Evolutionary conservation across 495 filamentous ascomycete species (phyloP).

Genomic region (Echria macrotheca): DNA sequence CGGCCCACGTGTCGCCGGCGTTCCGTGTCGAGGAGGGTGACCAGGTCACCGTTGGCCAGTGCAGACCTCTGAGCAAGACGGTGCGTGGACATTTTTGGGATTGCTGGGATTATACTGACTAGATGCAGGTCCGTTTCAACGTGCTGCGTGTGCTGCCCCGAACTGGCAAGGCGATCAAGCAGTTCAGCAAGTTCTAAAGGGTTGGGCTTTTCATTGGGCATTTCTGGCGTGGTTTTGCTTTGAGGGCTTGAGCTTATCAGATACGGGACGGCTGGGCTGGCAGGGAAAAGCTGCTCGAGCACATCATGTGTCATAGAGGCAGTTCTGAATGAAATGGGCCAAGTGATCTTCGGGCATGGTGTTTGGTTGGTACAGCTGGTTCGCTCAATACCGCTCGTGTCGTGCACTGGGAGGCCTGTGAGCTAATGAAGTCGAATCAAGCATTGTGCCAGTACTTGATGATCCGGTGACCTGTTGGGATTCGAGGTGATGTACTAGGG

Average conservation of each 20-base stretch:
- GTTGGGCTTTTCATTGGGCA: constrained; percentile 39
- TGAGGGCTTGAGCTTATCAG: constrained; percentile 45
- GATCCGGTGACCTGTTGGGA: too few species aligned
- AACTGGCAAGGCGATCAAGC: constrained; percentile 95
- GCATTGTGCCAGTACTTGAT: too few species aligned
- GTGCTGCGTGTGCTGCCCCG: constrained; percentile 92
- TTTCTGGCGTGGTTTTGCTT: constrained; percentile 49
- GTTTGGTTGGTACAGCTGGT: not conserved
- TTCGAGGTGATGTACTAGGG: too few species aligned
- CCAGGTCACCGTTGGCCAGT: constrained; percentile 98
- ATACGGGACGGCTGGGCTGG: constrained; percentile 43
- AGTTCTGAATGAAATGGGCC: constrained; percentile 43
- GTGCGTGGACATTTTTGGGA: constrained; percentile 50
- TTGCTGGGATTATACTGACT: not conserved
- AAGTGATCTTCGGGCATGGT: constrained; percentile 27
- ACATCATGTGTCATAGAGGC: constrained; percentile 40
- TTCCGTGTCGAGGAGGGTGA: constrained; percentile 99
- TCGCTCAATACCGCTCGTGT: not conserved
- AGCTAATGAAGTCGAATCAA: too few species aligned
- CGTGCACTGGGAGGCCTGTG: too few species aligned
- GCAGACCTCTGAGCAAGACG: constrained; percentile 96
- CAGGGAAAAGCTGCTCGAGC: constrained; percentile 40
- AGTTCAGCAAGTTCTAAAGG: constrained; percentile 93
- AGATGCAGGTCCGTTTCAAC: constrained; percentile 89
- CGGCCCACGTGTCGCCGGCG: constrained; percentile 95